Conservation (phyloP, 208 protist genomes). For the Strigomonas culicis region DNA sequence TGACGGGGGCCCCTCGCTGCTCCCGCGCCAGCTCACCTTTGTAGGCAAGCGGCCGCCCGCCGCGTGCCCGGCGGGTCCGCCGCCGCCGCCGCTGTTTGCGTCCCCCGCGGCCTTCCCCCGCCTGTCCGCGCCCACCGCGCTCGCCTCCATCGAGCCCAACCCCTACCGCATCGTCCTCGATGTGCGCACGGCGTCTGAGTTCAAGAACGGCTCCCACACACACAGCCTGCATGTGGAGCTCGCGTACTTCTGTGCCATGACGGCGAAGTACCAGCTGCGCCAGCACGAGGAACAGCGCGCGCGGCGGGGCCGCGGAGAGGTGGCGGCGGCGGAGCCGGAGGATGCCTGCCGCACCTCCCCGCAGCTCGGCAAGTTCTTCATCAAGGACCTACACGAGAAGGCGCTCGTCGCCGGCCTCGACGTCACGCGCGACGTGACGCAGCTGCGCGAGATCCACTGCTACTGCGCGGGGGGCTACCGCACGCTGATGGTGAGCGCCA, state of each 20-base stretch:
- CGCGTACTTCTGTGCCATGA: constrained; percentile 51
- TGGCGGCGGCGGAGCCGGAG: too few species aligned
- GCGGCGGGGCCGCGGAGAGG: too few species aligned
- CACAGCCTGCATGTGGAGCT: constrained; percentile 60
- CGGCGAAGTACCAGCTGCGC: constrained; percentile 26
- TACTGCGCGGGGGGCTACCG: constrained; percentile 82
- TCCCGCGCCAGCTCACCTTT: too few species aligned
- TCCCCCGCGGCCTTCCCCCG: neutral
- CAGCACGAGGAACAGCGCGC: neutral
- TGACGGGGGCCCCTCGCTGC: neutral
- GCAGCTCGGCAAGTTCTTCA: constrained; percentile 22
- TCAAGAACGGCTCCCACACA: constrained; percentile 76
- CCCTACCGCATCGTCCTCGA: constrained; percentile 46
- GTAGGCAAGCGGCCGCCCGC: too few species aligned
- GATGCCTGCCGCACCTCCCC: constrained; percentile 23
- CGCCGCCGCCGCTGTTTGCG: neutral
- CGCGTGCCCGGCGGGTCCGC: neutral
- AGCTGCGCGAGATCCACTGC: constrained; percentile 40
- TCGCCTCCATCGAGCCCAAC: neutral
- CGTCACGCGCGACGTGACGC: constrained; percentile 16
- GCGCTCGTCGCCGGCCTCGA: constrained; percentile 23
- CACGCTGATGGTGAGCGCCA: constrained; percentile 66
- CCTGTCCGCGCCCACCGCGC: neutral
- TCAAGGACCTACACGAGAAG: constrained; percentile 30
- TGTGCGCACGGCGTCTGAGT: constrained; percentile 78